Evolutionary conservation across 495 filamentous ascomycete genomes (phyloP), one percentile per base, ranked within the genome.

Genomic region (Hypoxylon rickii): DNA sequence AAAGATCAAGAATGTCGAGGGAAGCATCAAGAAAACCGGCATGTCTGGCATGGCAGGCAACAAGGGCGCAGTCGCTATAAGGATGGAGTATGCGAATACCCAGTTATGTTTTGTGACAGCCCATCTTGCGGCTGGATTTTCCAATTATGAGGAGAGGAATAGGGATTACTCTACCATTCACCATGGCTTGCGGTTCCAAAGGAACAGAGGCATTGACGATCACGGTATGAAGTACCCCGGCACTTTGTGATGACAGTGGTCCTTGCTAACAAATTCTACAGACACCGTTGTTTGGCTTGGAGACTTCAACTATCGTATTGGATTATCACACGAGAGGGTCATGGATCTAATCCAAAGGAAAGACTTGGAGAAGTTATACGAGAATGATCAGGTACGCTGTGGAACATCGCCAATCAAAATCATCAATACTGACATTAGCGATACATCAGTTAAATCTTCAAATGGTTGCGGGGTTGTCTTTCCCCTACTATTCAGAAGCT

Each of bases 291-390:
- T 99, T 52, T 99, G 95, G 95, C 79, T 96, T 37, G 94, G 94
- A 6, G 94, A 99, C 70, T 99, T 99, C 75, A 99, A 99, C 64
- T 99, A 99, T 73, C 86, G 94, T 20, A 96, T 99, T 62, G 95
- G 92, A 2, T 76, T 97, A 46, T 80, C 79, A 16, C 84, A 91
- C 59, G 91, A 96, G 33, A 86, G 77, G 55, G 90, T 91, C 16
- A 86, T 88, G 55, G 83, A 86, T 44, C 77, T 95, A 18, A 80
- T 96, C 39, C 76, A 82, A 41, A 76, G 81, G 34, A 76, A 79
- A 11, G 86, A 97, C 61, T 77, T 92, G 7, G 86, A 89, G 45
- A 88, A 77, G 20, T 76, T 99, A 4, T 96, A 96, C 64, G 85
- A 91, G 37, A 96, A 97, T 68, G 94, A 99, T 64, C 94, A 97